Percentiles rank a stretch among this genome's conserved stretches.
Conservation (phyloP, 2,329 filamentous ascomycete species). For the Sporothrix phasma region DNA sequence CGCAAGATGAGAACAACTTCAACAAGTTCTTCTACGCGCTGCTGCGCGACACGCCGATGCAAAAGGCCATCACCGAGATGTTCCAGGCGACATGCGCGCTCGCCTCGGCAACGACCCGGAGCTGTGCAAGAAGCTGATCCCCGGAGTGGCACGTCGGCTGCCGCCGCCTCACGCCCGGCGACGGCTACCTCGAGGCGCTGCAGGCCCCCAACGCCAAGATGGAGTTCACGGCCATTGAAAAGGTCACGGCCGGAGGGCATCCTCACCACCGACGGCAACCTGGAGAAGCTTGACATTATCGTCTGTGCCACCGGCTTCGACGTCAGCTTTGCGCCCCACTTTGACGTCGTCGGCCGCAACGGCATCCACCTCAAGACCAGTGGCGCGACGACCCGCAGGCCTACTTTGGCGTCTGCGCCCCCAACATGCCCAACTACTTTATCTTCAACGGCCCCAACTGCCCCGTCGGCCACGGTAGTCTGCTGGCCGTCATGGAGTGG, state of each 20-base stretch:
- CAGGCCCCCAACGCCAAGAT: slow-evolving; percentile 34
- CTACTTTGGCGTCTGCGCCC: not conserved
- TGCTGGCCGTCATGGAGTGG: slow-evolving; percentile 10
- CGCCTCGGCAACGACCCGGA: slow-evolving; percentile 27
- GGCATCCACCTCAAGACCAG: slow-evolving; percentile 14
- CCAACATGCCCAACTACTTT: slow-evolving; percentile 13
- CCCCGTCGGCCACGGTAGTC: slow-evolving; percentile 4
- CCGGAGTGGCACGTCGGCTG: slow-evolving; percentile 35
- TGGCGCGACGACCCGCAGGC: slow-evolving; percentile 5
- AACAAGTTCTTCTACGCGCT: slow-evolving; percentile 8
- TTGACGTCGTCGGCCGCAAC: slow-evolving; percentile 21
- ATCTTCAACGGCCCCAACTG: slow-evolving; percentile 12
- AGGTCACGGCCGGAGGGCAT: slow-evolving; percentile 27
- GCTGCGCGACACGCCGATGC: not conserved
- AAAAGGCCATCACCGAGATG: not conserved
- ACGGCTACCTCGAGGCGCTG: slow-evolving; percentile 33
- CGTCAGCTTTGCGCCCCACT: slow-evolving; percentile 22
- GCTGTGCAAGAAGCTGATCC: slow-evolving; percentile 34
- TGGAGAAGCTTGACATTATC: slow-evolving; percentile 21
- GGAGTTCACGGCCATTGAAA: slow-evolving; percentile 30
- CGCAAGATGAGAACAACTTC: not conserved
- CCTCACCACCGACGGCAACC: slow-evolving; percentile 22
- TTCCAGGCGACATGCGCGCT: not conserved
- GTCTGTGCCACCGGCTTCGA: slow-evolving; percentile 32
- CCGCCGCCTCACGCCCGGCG: slow-evolving; percentile 33